These are phyloP conservation scores for Claviceps cyperi DNA, from an alignment of 2,329 filamentous ascomycete species.

Conservation along the genomic window DNA sequence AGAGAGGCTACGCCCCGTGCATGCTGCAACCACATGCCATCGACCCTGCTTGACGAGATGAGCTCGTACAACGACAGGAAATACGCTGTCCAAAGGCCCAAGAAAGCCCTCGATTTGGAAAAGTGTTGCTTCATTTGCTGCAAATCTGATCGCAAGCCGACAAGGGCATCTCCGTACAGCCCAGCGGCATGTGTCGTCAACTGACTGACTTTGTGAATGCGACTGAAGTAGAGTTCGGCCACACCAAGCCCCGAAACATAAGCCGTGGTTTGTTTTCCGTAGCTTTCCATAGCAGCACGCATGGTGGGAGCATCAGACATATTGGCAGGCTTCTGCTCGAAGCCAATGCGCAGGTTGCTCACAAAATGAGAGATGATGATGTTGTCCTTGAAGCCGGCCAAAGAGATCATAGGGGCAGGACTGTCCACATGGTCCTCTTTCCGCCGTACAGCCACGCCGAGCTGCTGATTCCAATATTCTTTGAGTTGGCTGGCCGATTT, in stretches of 20 bases:
- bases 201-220: conserved; percentile 4
- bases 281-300: conserved; percentile 4
- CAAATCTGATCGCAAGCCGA: conserved; percentile 2
- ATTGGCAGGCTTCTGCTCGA: conserved; percentile 2
- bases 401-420: background rate
- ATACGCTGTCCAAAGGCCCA: conserved; percentile 6
- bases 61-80: conserved; percentile 8
- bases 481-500: conserved; percentile 5
- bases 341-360: conserved; percentile 4
- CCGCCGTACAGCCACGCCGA: background rate
- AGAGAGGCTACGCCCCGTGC: conserved; percentile 2
- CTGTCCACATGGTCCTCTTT: background rate
- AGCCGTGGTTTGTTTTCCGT: conserved; percentile 3
- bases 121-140: conserved; percentile 2
- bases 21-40: conserved; percentile 4
- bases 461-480: conserved; percentile 4
- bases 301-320: conserved; percentile 6
- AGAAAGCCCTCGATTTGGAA: conserved; percentile 2
- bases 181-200: conserved; percentile 3
- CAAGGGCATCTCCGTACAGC: conserved; percentile 4
- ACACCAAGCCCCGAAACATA: conserved; percentile 6
- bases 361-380: conserved; percentile 6
- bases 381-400: conserved; percentile 5
- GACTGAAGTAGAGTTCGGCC: conserved; percentile 7
- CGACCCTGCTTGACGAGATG: conserved; percentile 2